phyloP scores from a whole-genome alignment of 805 yeast genomes.

The Candida krabiensis region DNA sequence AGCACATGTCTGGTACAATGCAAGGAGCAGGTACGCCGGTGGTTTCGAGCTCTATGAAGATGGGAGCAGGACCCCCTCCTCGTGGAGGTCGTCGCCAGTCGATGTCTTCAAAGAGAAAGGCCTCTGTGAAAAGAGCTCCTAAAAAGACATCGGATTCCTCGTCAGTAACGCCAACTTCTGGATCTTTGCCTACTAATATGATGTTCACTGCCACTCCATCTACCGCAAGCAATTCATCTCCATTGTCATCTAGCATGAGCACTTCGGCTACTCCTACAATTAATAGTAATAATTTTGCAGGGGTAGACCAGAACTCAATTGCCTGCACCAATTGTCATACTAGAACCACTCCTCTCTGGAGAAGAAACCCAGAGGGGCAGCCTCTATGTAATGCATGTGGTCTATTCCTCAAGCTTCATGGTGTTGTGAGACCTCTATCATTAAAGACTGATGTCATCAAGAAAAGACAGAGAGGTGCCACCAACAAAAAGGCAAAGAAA shows the following conservation, averaged over 20 bases:
- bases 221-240: slow-evolving; percentile 10
- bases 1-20: not conserved
- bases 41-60: not conserved
- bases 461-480: slow-evolving; percentile 71
- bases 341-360: slow-evolving; percentile 91
- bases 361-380: slow-evolving; percentile 88
- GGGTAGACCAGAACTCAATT: slow-evolving; percentile 19
- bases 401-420: slow-evolving; percentile 84
- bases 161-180: slow-evolving; percentile 15
- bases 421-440: slow-evolving; percentile 91
- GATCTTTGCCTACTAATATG: slow-evolving; percentile 11
- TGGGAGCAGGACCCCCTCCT: slow-evolving; percentile 6
- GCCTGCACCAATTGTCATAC: slow-evolving; percentile 89
- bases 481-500: slow-evolving; percentile 29
- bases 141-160: slow-evolving; percentile 13
- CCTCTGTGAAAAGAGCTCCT: slow-evolving; percentile 8
- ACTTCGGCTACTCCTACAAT: slow-evolving; percentile 7
- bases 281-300: slow-evolving; percentile 8
- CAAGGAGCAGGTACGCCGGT: not conserved
- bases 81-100: slow-evolving; percentile 19
- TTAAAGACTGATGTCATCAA: slow-evolving; percentile 80
- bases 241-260: slow-evolving; percentile 7
- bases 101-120: slow-evolving; percentile 18
- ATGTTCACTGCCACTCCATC: slow-evolving; percentile 9
- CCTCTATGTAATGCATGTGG: slow-evolving; percentile 98